A percentile compares a stretch with the other conserved stretches of the same genome.
phyloP scores from a whole-genome alignment of 2,329 filamentous ascomycete species.

The Fusarium oligoseptatum region DNA sequence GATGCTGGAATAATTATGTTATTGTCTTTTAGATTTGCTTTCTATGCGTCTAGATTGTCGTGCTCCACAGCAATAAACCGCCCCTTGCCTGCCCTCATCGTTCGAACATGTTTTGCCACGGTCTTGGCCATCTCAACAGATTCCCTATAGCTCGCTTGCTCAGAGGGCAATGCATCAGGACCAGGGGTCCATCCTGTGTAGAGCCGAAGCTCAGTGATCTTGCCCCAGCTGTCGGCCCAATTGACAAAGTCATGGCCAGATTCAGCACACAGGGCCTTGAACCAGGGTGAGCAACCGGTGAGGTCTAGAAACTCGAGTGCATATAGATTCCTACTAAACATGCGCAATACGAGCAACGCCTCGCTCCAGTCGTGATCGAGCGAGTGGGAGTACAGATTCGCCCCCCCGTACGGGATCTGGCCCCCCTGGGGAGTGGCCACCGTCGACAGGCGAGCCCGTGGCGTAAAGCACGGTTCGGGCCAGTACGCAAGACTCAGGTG shows the following conservation, averaged over 20 bases:
- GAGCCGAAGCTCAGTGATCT: constrained; percentile 61
- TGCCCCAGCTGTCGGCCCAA: constrained; percentile 68
- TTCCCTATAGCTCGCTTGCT: constrained; percentile 51
- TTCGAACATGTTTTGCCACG: constrained; percentile 63
- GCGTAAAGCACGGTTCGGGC: constrained; percentile 71
- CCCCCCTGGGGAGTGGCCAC: constrained; percentile 60
- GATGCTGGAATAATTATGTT: neutral
- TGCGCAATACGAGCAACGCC: constrained; percentile 67
- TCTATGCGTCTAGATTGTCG: constrained; percentile 48
- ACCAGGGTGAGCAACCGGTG: constrained; percentile 71
- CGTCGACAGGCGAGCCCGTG: constrained; percentile 63
- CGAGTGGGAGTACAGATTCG: constrained; percentile 69
- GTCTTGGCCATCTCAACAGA: constrained; percentile 55
- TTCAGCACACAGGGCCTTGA: constrained; percentile 58
- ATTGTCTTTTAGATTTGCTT: neutral
- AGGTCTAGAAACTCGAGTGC: constrained; percentile 72
- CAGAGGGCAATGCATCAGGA: constrained; percentile 51
- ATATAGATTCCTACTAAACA: constrained; percentile 68
- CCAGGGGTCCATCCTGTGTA: constrained; percentile 58
- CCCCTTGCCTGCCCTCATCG: constrained; percentile 62
- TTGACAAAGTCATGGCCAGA: constrained; percentile 64
- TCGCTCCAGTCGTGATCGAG: constrained; percentile 72
- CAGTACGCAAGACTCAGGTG: constrained; percentile 73
- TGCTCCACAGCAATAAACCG: constrained; percentile 64
- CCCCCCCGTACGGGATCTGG: constrained; percentile 66